Evolutionary conservation across 257 asterid species (phyloP).

Genomic region (Petrea volubilis): DNA sequence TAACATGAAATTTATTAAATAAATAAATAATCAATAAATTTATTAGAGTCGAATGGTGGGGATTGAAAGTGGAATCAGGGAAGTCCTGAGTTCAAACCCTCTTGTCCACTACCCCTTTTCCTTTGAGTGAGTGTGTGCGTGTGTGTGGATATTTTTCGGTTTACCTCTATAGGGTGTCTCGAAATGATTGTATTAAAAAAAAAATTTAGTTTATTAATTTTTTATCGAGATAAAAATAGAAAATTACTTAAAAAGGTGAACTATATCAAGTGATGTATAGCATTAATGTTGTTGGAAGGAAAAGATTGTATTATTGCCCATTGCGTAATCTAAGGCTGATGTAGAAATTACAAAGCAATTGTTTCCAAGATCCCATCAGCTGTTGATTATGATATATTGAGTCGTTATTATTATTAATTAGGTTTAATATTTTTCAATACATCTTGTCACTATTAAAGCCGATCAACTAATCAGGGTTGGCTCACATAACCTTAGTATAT

Average conservation of each 20-base stretch:
- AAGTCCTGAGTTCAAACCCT: too few relatives aligned
- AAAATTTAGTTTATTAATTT: too few relatives aligned
- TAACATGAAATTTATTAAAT: too few relatives aligned
- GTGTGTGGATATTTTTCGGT: too few relatives aligned
- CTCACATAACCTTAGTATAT: constrained; percentile 1
- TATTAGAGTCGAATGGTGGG: too few relatives aligned
- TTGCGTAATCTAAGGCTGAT: constrained; percentile 6
- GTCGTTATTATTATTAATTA: constrained; percentile 22
- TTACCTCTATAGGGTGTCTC: too few relatives aligned
- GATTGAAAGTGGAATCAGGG: too few relatives aligned
- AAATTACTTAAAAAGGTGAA: not conserved
- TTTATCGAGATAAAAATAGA: not conserved
- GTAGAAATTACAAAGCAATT: constrained; percentile 8
- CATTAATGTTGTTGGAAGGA: not conserved
- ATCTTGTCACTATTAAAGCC: constrained; percentile 16
- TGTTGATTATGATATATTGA: constrained; percentile 9
- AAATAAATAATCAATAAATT: too few relatives aligned
- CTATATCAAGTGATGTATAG: not conserved
- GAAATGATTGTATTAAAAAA: too few relatives aligned
- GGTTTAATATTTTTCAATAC: constrained; percentile 2
- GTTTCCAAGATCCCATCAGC: constrained; percentile 56
- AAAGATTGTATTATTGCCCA: not conserved
- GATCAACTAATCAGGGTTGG: constrained; percentile 28
- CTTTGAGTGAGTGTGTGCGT: too few relatives aligned
- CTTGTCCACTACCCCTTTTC: too few relatives aligned